These are phyloP conservation scores for Micromonas pusilla DNA, from an alignment of 139 green algal genomes.

Conservation along the genomic window DNA sequence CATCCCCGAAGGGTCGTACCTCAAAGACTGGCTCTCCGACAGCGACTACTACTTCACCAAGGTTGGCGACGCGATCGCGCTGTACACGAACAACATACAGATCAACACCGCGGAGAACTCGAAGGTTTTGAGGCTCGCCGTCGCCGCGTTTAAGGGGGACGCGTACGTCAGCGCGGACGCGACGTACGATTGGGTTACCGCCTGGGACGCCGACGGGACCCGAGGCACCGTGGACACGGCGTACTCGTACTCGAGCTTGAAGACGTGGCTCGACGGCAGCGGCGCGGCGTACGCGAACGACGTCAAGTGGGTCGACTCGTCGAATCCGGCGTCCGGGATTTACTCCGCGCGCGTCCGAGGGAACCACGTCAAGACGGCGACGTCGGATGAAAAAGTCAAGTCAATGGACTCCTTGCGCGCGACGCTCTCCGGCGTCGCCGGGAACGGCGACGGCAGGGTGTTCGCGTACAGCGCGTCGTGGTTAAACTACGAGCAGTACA, in stretches of 20 bases:
- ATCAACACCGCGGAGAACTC: not conserved
- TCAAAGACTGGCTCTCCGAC: slow-evolving; percentile 7
- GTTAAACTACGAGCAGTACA: slow-evolving; percentile 46
- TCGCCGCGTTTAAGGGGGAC: slow-evolving; percentile 15
- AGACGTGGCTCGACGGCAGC: not conserved
- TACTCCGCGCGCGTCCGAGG: not conserved
- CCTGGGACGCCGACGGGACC: not conserved
- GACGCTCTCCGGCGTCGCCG: not conserved
- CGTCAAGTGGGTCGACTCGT: not conserved
- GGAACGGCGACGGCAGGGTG: slow-evolving; percentile 10
- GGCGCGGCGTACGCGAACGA: not conserved
- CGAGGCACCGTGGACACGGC: too few relatives aligned
- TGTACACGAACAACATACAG: slow-evolving; percentile 18
- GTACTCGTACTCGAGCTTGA: too few relatives aligned
- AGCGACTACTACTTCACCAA: slow-evolving; percentile 14
- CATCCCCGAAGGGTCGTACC: slow-evolving; percentile 21
- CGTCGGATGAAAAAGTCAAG: slow-evolving; percentile 11
- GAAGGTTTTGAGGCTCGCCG: not conserved
- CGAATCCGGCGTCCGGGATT: not conserved
- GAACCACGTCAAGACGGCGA: slow-evolving; percentile 20
- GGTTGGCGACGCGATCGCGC: not conserved
- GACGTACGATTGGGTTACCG: not conserved
- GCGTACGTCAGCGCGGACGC: slow-evolving; percentile 4
- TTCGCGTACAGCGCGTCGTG: slow-evolving; percentile 31
- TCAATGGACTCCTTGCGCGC: slow-evolving; percentile 26